Conservation (phyloP, 2,329 filamentous ascomycete species). For the Calonectria pteridis region DNA sequence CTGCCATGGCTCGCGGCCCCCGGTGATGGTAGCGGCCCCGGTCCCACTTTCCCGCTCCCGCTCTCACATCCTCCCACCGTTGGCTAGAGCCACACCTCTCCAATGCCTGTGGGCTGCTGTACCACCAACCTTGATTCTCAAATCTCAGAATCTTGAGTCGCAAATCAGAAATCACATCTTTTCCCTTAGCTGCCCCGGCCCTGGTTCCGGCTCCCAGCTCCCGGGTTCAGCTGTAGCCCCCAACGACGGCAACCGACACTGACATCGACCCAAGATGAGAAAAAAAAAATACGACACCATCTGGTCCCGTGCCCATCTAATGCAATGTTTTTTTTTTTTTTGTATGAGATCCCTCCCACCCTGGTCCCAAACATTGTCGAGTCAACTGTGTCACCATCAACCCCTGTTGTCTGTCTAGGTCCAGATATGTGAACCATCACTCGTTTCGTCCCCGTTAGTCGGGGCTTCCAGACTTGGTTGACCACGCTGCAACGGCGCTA, state of each 20-base stretch:
- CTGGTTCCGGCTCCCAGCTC: slow-evolving; percentile 7
- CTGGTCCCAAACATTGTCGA: slow-evolving; percentile 3
- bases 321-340: neutral
- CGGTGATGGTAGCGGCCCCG: neutral
- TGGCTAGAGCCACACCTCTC: slow-evolving; percentile 24
- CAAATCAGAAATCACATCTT: slow-evolving; percentile 3
- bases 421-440: slow-evolving; percentile 1
- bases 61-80: slow-evolving; percentile 21
- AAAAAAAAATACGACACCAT: neutral
- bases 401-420: neutral
- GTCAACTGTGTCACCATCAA: slow-evolving; percentile 11
- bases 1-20: neutral
- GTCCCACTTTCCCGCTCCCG: slow-evolving; percentile 27
- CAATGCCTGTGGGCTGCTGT: neutral
- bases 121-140: slow-evolving; percentile 1
- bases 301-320: slow-evolving; percentile 1
- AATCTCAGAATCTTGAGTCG: slow-evolving; percentile 9
- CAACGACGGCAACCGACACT: neutral
- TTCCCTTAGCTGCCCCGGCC: neutral
- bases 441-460: slow-evolving; percentile 1
- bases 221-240: slow-evolving; percentile 5
- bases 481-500: neutral
- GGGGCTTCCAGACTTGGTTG: neutral
- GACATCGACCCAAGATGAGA: neutral
- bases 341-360: slow-evolving; percentile 2